Conservation (phyloP, 179 eudicot species). For the Vitellaria paradoxa region DNA sequence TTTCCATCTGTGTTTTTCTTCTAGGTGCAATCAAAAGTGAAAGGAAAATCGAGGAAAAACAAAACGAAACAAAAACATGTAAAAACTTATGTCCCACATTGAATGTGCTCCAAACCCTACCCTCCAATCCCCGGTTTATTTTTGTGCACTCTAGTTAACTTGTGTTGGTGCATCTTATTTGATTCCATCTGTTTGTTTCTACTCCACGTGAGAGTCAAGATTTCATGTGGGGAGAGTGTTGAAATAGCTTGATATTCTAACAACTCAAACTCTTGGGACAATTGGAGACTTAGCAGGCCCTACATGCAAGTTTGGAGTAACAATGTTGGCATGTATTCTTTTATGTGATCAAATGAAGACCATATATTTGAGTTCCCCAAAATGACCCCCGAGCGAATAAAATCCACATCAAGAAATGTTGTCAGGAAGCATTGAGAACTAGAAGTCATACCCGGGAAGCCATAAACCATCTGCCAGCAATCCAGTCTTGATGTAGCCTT, state of each 20-base stretch:
- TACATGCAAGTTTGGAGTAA: background rate
- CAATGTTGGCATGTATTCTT: background rate
- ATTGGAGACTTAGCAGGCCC: background rate
- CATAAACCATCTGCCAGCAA: conserved; percentile 67
- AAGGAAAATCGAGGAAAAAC: background rate
- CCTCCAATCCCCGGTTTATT: background rate
- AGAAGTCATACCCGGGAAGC: conserved; percentile 52
- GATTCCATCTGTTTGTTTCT: background rate
- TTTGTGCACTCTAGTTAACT: background rate
- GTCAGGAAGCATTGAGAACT: background rate
- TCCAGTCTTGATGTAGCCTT: conserved; percentile 86
- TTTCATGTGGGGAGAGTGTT: no score
- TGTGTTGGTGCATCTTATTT: background rate
- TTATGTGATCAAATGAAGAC: background rate
- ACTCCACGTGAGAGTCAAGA: no score
- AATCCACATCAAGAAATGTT: background rate
- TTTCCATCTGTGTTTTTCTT: background rate
- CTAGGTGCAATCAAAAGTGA: no score
- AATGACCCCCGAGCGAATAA: background rate
- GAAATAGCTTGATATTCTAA: no score
- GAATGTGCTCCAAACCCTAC: background rate
- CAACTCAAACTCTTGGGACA: no score
- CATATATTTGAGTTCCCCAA: background rate
- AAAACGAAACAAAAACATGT: background rate
- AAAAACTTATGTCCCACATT: background rate